Conservation (phyloP, 2,329 filamentous ascomycete genomes). For the Emergomyces pasteurianus region DNA sequence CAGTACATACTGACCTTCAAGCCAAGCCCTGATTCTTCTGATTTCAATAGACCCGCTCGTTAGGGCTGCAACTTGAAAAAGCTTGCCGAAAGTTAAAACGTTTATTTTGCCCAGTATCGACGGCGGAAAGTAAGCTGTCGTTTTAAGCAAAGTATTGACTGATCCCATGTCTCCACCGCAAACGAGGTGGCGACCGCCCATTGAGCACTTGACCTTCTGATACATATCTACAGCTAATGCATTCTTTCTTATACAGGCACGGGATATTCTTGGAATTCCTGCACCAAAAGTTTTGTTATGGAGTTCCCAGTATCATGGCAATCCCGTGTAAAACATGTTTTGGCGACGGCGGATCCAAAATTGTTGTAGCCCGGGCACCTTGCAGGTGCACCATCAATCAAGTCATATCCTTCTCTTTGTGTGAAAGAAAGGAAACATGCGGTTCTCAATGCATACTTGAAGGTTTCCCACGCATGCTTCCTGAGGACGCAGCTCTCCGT, state of each 20-base stretch:
- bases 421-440: slow-evolving; percentile 14
- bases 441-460: slow-evolving; percentile 14
- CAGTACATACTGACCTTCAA: too few relatives aligned
- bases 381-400: too few relatives aligned
- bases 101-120: slow-evolving; percentile 20
- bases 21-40: too few relatives aligned
- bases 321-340: too few relatives aligned
- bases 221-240: not conserved
- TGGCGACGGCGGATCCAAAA: too few relatives aligned
- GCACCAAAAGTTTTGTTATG: slow-evolving; percentile 3
- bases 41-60: too few relatives aligned
- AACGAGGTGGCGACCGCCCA: slow-evolving; percentile 29
- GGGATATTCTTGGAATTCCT: not conserved
- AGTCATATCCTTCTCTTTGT: too few relatives aligned
- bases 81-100: slow-evolving; percentile 17
- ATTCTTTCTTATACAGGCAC: not conserved
- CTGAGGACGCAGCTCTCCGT: not conserved
- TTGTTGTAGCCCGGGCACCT: too few relatives aligned
- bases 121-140: slow-evolving; percentile 9
- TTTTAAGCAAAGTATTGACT: slow-evolving; percentile 11
- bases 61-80: slow-evolving; percentile 19
- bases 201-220: too few relatives aligned
- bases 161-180: slow-evolving; percentile 16
- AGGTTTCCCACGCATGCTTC: not conserved
- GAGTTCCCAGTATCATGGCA: too few relatives aligned